Evolutionary conservation across 2,329 filamentous ascomycete species (phyloP).

Genomic region (Huntiella moniliformis): DNA sequence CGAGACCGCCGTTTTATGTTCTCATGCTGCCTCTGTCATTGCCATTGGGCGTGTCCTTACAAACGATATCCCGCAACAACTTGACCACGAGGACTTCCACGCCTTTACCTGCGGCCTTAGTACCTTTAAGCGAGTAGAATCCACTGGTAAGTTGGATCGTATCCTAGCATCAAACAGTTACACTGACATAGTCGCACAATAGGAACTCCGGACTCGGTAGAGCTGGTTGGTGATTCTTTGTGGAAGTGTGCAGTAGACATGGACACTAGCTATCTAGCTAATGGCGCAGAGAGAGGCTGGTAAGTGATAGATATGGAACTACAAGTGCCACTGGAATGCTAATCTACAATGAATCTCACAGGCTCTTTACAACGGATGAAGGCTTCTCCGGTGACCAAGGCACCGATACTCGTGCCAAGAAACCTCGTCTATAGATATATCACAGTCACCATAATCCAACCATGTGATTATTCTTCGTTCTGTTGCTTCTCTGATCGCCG

Average conservation of each 20-base stretch:
- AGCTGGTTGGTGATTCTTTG: slow-evolving; percentile 32
- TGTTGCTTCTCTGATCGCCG: no score
- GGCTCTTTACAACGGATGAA: no score
- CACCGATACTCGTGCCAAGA: no score
- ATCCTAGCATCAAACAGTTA: background rate
- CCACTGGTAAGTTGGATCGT: background rate
- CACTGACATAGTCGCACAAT: background rate
- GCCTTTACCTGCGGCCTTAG: slow-evolving; percentile 72
- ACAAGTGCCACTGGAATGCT: no score
- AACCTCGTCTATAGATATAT: no score
- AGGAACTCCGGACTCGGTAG: background rate
- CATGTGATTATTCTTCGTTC: no score
- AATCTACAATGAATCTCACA: no score
- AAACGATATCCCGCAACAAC: slow-evolving; percentile 52
- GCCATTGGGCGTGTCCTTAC: slow-evolving; percentile 69
- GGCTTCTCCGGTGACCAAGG: no score
- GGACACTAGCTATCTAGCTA: slow-evolving; percentile 63
- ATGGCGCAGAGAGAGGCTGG: slow-evolving; percentile 79
- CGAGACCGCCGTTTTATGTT: slow-evolving; percentile 59
- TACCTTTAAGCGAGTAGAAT: slow-evolving; percentile 27
- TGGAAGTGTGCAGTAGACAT: slow-evolving; percentile 71
- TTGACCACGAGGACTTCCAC: slow-evolving; percentile 59
- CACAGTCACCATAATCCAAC: no score
- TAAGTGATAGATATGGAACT: slow-evolving; percentile 23
- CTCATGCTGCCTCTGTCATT: slow-evolving; percentile 81